phyloP scores from a whole-genome alignment of 345 rosid species.

The Lepidium aucheri region DNA sequence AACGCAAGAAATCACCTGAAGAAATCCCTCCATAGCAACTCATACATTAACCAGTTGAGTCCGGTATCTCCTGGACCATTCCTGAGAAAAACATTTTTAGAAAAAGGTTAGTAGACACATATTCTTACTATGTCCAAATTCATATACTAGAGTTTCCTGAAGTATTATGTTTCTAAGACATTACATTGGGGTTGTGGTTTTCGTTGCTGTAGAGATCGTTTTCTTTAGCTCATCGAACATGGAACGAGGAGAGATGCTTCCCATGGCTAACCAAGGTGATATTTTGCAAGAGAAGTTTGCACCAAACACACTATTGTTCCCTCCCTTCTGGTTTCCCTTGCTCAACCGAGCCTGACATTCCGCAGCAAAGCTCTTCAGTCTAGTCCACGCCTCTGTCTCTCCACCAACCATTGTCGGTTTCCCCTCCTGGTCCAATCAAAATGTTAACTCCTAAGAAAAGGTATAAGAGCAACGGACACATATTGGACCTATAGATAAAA shows the following conservation, averaged over 20 bases:
- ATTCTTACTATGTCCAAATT: not conserved
- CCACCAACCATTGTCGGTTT: slow-evolving; percentile 85
- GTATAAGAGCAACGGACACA: not conserved
- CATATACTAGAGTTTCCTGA: not conserved
- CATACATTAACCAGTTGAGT: slow-evolving; percentile 75
- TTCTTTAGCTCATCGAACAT: slow-evolving; percentile 93
- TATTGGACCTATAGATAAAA: not conserved
- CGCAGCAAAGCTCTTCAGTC: slow-evolving; percentile 67
- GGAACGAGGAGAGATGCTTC: slow-evolving; percentile 88
- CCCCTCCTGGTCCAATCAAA: slow-evolving; percentile 45
- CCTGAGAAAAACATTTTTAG: slow-evolving; percentile 20
- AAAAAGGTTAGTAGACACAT: slow-evolving; percentile 5
- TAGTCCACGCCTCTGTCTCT: slow-evolving; percentile 82
- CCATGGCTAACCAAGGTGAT: slow-evolving; percentile 88
- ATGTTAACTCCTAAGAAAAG: not conserved
- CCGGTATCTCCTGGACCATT: slow-evolving; percentile 44
- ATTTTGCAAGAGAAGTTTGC: slow-evolving; percentile 95
- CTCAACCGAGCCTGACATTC: slow-evolving; percentile 75
- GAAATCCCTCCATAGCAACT: slow-evolving; percentile 96
- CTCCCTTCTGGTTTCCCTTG: slow-evolving; percentile 47
- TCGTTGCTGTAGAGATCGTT: slow-evolving; percentile 28
- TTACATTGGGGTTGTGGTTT: slow-evolving; percentile 13
- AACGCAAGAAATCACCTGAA: slow-evolving; percentile 50
- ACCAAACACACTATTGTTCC: slow-evolving; percentile 60
- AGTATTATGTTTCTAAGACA: not conserved